These are phyloP conservation scores for Penicillium concentricum DNA, from an alignment of 2,329 filamentous ascomycete species.

Conservation along the genomic window DNA sequence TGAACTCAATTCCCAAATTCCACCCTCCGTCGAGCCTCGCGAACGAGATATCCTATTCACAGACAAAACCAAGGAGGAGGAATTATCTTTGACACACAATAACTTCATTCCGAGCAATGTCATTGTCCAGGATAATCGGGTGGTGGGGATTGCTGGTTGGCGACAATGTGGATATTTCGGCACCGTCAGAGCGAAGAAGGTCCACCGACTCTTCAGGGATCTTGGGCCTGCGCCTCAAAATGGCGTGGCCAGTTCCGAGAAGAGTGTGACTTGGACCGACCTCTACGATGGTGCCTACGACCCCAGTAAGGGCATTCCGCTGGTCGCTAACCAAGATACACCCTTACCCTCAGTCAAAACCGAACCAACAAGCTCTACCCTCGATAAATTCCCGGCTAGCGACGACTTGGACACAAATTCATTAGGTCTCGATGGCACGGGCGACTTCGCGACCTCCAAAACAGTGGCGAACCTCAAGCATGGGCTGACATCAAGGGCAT, in stretches of 20 bases:
- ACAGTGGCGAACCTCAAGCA: conserved; percentile 42
- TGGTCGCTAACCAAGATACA: conserved; percentile 17
- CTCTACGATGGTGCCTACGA: conserved; percentile 33
- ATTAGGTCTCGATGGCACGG: conserved; percentile 25
- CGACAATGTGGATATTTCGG: conserved; percentile 42
- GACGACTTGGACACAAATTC: conserved; percentile 30
- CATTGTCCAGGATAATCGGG: conserved; percentile 36
- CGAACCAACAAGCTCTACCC: conserved; percentile 29
- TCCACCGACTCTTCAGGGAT: conserved; percentile 36
- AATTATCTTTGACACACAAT: conserved; percentile 38
- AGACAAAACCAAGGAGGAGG: conserved; percentile 25
- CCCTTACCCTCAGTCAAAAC: conserved; percentile 34
- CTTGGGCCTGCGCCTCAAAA: conserved; percentile 18
- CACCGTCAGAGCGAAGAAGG: conserved; percentile 30
- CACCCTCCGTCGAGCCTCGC: conserved; percentile 21
- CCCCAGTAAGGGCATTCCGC: conserved; percentile 9
- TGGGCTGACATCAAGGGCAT: conserved; percentile 35
- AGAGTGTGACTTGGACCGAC: conserved; percentile 33
- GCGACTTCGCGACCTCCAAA: conserved; percentile 39
- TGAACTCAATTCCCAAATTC: conserved; percentile 32
- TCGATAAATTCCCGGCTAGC: conserved; percentile 32
- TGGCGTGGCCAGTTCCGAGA: conserved; percentile 13
- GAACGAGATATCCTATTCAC: conserved; percentile 37
- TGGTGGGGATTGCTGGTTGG: conserved; percentile 43
- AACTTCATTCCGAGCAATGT: conserved; percentile 39